These are phyloP conservation scores for Zoysia pacifica DNA, from an alignment of 176 grass and related monocot genomes.

Conservation along the genomic window DNA sequence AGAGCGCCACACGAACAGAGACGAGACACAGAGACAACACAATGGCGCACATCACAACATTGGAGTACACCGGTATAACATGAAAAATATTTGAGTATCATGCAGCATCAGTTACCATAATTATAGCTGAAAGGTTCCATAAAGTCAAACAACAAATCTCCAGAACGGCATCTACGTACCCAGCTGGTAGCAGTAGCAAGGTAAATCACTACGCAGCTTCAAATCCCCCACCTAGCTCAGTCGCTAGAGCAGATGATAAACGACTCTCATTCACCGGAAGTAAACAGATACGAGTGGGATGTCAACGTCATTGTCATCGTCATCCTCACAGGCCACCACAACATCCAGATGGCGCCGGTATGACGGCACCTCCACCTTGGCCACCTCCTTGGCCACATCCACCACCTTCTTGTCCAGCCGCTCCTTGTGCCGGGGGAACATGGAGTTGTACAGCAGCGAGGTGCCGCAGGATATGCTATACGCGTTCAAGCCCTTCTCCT, in stretches of 20 bases:
- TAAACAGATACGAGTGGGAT: constrained; percentile 79
- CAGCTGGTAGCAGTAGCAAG: constrained; percentile 15
- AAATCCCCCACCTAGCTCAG: constrained; percentile 21
- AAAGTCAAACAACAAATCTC: constrained; percentile 18
- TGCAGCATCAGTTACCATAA: not conserved
- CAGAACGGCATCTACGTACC: constrained; percentile 4
- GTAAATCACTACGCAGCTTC: constrained; percentile 12
- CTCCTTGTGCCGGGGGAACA: constrained; percentile 91
- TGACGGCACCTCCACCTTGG: constrained; percentile 71
- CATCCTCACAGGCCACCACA: constrained; percentile 82
- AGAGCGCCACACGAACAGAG: too few relatives aligned
- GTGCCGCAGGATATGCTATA: constrained; percentile 90
- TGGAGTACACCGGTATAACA: too few relatives aligned
- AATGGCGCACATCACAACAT: too few relatives aligned
- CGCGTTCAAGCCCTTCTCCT: constrained; percentile 67
- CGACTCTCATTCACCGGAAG: constrained; percentile 52
- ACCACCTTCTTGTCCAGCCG: constrained; percentile 72
- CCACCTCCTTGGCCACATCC: constrained; percentile 70
- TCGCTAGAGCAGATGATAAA: not conserved
- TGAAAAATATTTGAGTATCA: not conserved
- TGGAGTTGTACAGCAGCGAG: constrained; percentile 85
- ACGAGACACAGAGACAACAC: too few relatives aligned
- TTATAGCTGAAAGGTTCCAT: not conserved
- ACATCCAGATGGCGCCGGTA: constrained; percentile 74
- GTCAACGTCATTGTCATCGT: constrained; percentile 84